phyloP scores from a whole-genome alignment of 2,329 filamentous ascomycete species.

The Trichoderma sp. region DNA sequence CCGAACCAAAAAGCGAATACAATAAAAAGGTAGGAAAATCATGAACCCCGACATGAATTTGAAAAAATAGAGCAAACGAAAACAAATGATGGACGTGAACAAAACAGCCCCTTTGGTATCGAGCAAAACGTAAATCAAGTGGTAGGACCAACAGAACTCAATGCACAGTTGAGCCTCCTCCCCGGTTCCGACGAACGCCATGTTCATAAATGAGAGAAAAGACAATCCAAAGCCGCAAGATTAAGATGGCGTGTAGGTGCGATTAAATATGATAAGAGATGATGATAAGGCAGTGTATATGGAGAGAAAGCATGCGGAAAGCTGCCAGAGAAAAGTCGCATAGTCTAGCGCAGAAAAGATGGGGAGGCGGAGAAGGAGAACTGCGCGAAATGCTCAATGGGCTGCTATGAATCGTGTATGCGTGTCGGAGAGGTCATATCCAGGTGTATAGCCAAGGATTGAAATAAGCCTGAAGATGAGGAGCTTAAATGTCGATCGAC shows the following conservation, averaged over 20 bases:
- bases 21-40: background rate
- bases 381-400: conserved; percentile 14
- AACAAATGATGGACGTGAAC: background rate
- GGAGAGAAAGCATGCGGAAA: background rate
- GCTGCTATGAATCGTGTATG: conserved; percentile 14
- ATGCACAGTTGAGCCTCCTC: conserved; percentile 8
- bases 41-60: conserved; percentile 10
- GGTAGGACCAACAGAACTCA: conserved; percentile 7
- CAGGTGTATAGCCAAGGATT: background rate
- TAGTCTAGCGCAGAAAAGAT: background rate
- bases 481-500: conserved; percentile 32
- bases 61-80: conserved; percentile 1
- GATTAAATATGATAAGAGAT: conserved; percentile 21
- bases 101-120: conserved; percentile 26
- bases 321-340: background rate
- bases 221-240: conserved; percentile 9
- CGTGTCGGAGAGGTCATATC: background rate
- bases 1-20: background rate
- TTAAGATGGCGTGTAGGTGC: conserved; percentile 22
- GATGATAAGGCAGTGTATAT: conserved; percentile 7
- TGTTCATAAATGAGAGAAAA: conserved; percentile 18
- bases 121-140: conserved; percentile 18
- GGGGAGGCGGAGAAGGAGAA: background rate
- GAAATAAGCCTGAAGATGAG: background rate
- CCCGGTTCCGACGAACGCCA: conserved; percentile 16